Evolutionary conservation across 768 basidiomycete species (phyloP).

Genomic region (Lactarius sanguifluus): DNA sequence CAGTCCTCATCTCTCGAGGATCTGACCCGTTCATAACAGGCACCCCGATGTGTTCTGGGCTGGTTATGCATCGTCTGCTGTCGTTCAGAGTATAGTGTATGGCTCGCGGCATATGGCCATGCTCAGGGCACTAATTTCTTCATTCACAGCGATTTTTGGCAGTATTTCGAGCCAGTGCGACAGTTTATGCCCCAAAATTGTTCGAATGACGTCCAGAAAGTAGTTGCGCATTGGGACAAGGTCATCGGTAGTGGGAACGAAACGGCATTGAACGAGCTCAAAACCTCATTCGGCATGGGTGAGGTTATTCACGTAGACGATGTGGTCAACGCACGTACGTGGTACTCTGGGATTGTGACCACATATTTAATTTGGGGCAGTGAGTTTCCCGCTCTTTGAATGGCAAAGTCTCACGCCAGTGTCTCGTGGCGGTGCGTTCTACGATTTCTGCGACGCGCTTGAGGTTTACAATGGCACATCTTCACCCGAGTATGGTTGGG

Average conservation of each 20-base stretch:
- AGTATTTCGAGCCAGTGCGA: constrained; percentile 57
- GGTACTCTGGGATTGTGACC: constrained; percentile 36
- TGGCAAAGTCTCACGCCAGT: neutral
- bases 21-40: constrained; percentile 37
- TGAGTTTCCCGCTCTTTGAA: constrained; percentile 30
- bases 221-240: neutral
- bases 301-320: constrained; percentile 61
- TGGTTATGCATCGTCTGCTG: constrained; percentile 46
- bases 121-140: neutral
- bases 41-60: constrained; percentile 58
- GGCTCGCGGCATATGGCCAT: neutral
- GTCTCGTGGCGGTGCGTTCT: neutral
- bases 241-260: neutral
- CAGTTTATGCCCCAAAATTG: constrained; percentile 70
- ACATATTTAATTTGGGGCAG: constrained; percentile 50
- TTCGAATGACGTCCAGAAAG: constrained; percentile 56
- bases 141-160: constrained; percentile 44
- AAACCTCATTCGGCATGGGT: neutral
- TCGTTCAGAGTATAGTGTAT: constrained; percentile 32
- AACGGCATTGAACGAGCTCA: neutral
- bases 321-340: constrained; percentile 56
- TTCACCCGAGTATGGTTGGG: neutral
- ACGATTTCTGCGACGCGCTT: neutral
- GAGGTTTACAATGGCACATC: neutral
- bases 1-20: neutral